Evolutionary conservation across 1,284 basidiomycete genomes (phyloP), one percentile per base, ranked within the genome.

Genomic region (Sutorius eximius): DNA sequence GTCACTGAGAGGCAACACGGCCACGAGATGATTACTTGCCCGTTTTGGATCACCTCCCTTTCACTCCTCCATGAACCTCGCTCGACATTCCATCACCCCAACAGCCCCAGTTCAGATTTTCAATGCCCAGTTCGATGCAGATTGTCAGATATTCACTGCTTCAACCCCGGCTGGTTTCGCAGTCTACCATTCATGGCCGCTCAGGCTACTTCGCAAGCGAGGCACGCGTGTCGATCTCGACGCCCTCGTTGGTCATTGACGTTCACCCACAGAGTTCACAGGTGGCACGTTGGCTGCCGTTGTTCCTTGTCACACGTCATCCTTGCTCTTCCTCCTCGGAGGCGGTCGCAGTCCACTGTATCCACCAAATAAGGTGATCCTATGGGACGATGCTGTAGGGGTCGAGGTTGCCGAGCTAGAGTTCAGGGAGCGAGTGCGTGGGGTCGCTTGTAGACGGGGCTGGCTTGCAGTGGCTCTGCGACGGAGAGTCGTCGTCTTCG

Each of bases 341-440:
- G 95, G 95, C 46, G 93, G 94, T 30, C 78, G 85, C 48, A 89
- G 89, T 67, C 95, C 95, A n/a, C 79, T 92, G 7, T 98, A 94
- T 72, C 87, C 95, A 29, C 92, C 91, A 27, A 98, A 98, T 77
- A 98, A 97, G 76, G 91, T 95, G 45, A 81, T 97, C 53, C 72
- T 98, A 45, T 97, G 91, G 87, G 89, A 97, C 72, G 92, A 94
- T 72, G 80, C 79, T 2, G 74, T 82, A 2, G 86, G 84, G 5
- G 75, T 77, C 49, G 87, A 94, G 63, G 86, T 95, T 37, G 91
- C 90, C 29, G 92, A 96, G 71, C 81, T 98, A 51, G 94, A 97
- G 74, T 97, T 98, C 68, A 85, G 90, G 57, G 93, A 96, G 71
- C 80, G 82, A 50, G 92, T 97, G 2, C 78, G 90, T 49, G 93